Conservation (phyloP, 257 asterid species). For the Capsicum baccatum region DNA sequence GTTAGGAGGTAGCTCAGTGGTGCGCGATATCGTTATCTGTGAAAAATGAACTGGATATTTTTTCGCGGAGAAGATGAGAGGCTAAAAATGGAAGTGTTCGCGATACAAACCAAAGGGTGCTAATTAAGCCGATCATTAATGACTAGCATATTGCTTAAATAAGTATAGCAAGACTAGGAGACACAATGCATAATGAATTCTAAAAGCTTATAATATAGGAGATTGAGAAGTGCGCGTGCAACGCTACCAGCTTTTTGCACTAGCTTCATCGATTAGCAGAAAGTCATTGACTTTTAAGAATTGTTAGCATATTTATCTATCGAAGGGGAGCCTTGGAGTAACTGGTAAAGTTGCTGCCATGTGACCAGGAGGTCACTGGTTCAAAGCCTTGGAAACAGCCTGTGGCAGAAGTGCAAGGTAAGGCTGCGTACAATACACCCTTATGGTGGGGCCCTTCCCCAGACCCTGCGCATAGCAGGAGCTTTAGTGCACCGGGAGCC, state of each 20-base stretch:
- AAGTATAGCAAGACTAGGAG: neutral
- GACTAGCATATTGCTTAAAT: neutral
- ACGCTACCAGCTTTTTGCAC: neutral
- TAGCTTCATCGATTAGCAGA: neutral
- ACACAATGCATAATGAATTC: neutral
- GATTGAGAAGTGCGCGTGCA: constrained; percentile 1
- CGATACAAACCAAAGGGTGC: no score
- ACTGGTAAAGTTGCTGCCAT: no score
- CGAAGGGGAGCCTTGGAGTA: no score
- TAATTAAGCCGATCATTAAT: no score
- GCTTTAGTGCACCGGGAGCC: no score
- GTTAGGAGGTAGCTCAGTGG: neutral
- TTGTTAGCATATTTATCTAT: neutral
- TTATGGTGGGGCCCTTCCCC: no score
- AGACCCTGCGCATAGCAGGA: no score
- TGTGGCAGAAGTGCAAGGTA: no score
- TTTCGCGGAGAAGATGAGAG: neutral
- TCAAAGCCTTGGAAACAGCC: no score
- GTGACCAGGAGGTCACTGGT: no score
- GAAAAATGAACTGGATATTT: neutral
- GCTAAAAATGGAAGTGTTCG: no score
- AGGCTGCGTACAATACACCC: no score
- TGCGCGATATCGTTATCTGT: neutral
- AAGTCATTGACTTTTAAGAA: neutral
- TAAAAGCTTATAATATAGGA: neutral